Base-by-base conservation (phyloP, 2,329 filamentous ascomycete species). In the Bisporella sp. region DNA sequence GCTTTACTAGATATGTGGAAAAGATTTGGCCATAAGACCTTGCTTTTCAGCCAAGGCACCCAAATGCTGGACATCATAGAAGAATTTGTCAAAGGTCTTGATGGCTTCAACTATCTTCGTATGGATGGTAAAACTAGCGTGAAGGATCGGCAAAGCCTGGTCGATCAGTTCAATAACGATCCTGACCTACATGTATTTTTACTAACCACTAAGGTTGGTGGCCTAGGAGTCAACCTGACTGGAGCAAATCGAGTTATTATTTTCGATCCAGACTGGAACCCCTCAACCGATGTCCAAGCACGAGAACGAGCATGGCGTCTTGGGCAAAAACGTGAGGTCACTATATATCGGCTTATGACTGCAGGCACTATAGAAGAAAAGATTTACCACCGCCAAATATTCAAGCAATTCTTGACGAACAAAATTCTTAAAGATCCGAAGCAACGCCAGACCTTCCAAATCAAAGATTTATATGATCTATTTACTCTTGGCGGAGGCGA, bases 321-420 rank as follows among this genome's bases (percentile, higher is more conserved):
- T 2, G 93, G 93, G 0, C 93, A 99, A 70, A 96, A 95, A 68
- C 85, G 87, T 48, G 89, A 96, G 45, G 93, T 99, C 31, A 91
- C 89, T 4, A 96, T 99, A 28, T 99, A 96, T 66, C 86, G 95
- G 35, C 76, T 99, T n/a, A 95, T 99, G 87, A 96, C 89, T 4
- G 89, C 92, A 5, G 93, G 93, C 1, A 99, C 95, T 0, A 99
- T 99, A 29, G 93, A 99, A 65, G 93, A 99, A 68, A 99, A 99
- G 72, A 99, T 99, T 31, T 99, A 97, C 56, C 92, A 99, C 67
- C 86, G 95, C 12, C 93, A 99, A 64, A 93, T 99, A 46, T 99
- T 95, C 75, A 99, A 99, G 68, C 92, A 97, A 61, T 96, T 97
- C 64, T 76, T 99, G 54, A 93, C 90, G 4, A 96, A 97, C 71